Percentiles rank a stretch among this genome's conserved stretches.
phyloP scores from a whole-genome alignment of 768 basidiomycete genomes.

The Auriculariales sp. region DNA sequence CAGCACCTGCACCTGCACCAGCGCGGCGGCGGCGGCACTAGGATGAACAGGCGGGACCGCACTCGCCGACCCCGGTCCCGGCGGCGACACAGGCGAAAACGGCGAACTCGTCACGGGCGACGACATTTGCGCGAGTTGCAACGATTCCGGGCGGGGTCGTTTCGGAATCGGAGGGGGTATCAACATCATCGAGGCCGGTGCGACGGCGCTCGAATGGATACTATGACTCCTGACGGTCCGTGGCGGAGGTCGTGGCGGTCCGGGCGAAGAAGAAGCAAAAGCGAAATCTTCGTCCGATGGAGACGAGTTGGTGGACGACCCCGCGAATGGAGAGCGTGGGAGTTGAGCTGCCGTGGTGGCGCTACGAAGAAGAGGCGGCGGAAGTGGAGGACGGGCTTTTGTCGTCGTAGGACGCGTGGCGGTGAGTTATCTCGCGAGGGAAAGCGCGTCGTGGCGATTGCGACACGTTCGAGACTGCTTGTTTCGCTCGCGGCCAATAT shows the following conservation, averaged over 20 bases:
- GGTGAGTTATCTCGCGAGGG: not conserved
- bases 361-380: not conserved
- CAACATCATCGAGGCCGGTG: not conserved
- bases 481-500: not conserved
- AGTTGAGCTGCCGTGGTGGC: too few species aligned
- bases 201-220: too few species aligned
- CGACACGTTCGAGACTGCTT: not conserved
- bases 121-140: too few species aligned
- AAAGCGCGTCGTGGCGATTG: not conserved
- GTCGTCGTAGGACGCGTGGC: not conserved
- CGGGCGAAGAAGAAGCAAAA: not conserved
- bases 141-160: not conserved
- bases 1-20: not conserved
- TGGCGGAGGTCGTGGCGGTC: not conserved
- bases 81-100: not conserved
- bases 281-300: not conserved
- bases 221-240: not conserved
- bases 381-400: not conserved
- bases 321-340: too few species aligned
- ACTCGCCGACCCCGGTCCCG: too few species aligned
- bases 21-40: not conserved
- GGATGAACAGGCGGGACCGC: not conserved
- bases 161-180: not conserved
- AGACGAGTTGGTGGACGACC: not conserved
- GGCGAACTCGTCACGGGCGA: too few species aligned